Evolutionary conservation across 2,329 filamentous ascomycete genomes (phyloP).

Genomic region (Aspergillaceae sp.): DNA sequence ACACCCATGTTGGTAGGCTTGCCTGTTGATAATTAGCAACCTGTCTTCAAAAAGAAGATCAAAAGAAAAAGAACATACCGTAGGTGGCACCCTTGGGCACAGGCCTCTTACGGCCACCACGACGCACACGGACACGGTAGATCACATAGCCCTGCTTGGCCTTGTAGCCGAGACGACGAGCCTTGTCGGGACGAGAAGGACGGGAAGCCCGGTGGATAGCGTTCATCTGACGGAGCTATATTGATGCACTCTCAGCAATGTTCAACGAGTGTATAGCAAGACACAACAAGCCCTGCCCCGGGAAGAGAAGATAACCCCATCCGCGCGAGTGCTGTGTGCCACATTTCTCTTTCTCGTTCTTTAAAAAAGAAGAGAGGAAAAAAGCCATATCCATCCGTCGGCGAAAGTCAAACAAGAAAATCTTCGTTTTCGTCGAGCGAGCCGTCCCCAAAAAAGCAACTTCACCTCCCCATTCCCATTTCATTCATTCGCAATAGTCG

Average conservation of each 20-base stretch:
- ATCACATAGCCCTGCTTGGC: conserved; percentile 99
- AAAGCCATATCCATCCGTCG: conserved; percentile 28
- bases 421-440: conserved; percentile 12
- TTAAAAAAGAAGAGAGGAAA: no score
- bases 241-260: conserved; percentile 99
- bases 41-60: not conserved
- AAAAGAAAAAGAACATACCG: conserved; percentile 52
- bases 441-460: conserved; percentile 20
- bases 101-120: conserved; percentile 97
- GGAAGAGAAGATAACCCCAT: conserved; percentile 14
- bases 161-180: conserved; percentile 99
- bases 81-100: conserved; percentile 97
- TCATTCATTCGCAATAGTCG: conserved; percentile 1
- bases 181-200: conserved; percentile 98
- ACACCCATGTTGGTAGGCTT: conserved; percentile 99
- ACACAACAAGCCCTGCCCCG: conserved; percentile 24
- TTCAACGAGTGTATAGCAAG: conserved; percentile 99
- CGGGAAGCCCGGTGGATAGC: conserved; percentile 98
- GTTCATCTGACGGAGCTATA: conserved; percentile 99
- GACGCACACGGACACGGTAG: conserved; percentile 97
- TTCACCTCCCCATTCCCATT: conserved; percentile 9
- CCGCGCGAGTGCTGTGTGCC: conserved; percentile 28
- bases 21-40: conserved; percentile 49
- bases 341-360: conserved; percentile 18
- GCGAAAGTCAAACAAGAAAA: conserved; percentile 11